These are phyloP conservation scores for Grifola frondosa DNA, from an alignment of 1,284 basidiomycete species.

Conservation along the genomic window DNA sequence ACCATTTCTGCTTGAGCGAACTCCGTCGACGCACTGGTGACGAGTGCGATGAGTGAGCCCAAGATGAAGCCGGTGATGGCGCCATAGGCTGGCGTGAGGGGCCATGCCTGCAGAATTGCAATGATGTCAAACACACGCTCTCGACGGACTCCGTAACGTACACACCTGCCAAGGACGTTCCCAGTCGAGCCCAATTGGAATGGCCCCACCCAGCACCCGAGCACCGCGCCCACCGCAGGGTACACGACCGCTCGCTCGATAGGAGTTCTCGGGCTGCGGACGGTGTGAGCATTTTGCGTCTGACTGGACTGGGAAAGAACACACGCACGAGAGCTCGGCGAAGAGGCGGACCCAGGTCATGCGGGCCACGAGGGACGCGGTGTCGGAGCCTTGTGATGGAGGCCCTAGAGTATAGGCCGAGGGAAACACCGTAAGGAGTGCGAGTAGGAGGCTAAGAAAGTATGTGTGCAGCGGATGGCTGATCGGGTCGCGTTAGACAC, in stretches of 20 bases:
- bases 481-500: background rate
- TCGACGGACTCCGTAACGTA: too few relatives aligned
- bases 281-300: background rate
- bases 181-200: conserved; percentile 91
- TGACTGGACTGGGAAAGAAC: background rate
- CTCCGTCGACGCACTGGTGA: conserved; percentile 43
- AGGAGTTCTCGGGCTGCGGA: conserved; percentile 56
- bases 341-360: conserved; percentile 77
- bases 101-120: conserved; percentile 81
- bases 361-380: conserved; percentile 41
- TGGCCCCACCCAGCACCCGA: conserved; percentile 80
- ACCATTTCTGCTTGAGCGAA: conserved; percentile 39
- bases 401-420: conserved; percentile 71
- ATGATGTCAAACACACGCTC: too few relatives aligned
- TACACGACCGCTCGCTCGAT: conserved; percentile 80
- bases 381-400: conserved; percentile 48
- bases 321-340: conserved; percentile 72
- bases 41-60: conserved; percentile 58
- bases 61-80: conserved; percentile 68
- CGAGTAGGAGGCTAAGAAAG: conserved; percentile 66
- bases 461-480: conserved; percentile 61
- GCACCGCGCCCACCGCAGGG: conserved; percentile 68
- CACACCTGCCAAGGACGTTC: conserved; percentile 92
- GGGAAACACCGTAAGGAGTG: conserved; percentile 66
- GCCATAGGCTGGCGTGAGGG: conserved; percentile 72